Percentiles rank a stretch among this genome's conserved stretches.
Conservation (phyloP, 805 yeast species). For the Pichia thaimueangensis region DNA sequence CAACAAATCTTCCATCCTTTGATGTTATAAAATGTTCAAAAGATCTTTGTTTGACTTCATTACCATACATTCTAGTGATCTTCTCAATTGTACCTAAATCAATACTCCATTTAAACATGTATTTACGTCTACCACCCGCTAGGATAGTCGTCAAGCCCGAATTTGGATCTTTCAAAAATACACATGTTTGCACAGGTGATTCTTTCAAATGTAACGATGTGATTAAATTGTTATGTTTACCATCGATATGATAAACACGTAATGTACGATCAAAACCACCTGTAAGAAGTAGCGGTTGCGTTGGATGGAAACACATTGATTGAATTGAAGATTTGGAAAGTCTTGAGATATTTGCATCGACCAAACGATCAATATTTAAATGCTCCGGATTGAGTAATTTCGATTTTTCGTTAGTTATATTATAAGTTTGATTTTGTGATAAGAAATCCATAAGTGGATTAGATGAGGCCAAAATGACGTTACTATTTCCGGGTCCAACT, state of each 20-base stretch:
- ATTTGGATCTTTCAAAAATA: conserved; percentile 48
- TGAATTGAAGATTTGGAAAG: conserved; percentile 79
- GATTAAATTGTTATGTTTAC: conserved; percentile 72
- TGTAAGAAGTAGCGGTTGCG: conserved; percentile 74
- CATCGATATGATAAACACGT: conserved; percentile 85
- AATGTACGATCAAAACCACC: conserved; percentile 91
- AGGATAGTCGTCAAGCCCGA: conserved; percentile 47
- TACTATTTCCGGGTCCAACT: conserved; percentile 14
- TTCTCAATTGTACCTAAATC: conserved; percentile 60
- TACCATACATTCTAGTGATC: conserved; percentile 86
- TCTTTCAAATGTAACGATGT: conserved; percentile 75
- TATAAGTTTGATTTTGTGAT: conserved; percentile 28
- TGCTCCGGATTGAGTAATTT: conserved; percentile 60
- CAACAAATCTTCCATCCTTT: conserved; percentile 65
- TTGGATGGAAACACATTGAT: conserved; percentile 75
- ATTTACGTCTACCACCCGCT: conserved; percentile 88
- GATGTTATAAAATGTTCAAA: conserved; percentile 82
- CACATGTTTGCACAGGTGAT: conserved; percentile 74
- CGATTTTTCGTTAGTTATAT: conserved; percentile 26
- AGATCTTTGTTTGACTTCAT: conserved; percentile 74
- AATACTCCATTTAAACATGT: conserved; percentile 89
- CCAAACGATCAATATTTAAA: conserved; percentile 72
- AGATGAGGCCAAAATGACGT: conserved; percentile 21
- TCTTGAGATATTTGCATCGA: conserved; percentile 75
- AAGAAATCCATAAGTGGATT: conserved; percentile 31